phyloP scores from a whole-genome alignment of 345 rosid species.

The Viola odorata region DNA sequence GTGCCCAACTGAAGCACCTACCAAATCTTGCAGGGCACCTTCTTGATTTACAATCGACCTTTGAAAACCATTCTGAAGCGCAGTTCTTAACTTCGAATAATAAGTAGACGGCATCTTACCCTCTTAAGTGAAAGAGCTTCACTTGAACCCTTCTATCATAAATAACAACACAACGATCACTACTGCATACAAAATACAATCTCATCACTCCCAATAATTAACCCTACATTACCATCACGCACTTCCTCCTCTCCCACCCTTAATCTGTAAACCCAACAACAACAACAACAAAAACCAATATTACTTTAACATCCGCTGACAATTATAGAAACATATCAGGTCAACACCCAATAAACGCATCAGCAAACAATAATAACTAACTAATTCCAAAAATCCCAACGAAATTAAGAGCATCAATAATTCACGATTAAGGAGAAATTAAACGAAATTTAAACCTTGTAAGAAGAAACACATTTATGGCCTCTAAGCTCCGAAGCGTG shows the following conservation, averaged over 20 bases:
- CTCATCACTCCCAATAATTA: constrained; percentile 43
- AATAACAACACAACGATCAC: constrained; percentile 28
- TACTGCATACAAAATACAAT: constrained; percentile 24
- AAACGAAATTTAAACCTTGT: no score
- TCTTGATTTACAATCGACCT: constrained; percentile 34
- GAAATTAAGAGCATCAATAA: no score
- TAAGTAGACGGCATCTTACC: constrained; percentile 57
- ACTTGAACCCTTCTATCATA: constrained; percentile 17
- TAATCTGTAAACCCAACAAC: background rate
- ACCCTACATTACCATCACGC: constrained; percentile 4
- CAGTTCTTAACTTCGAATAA: constrained; percentile 44
- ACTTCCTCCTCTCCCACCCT: constrained; percentile 16
- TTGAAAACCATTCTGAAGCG: constrained; percentile 43
- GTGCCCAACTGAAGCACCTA: constrained; percentile 44
- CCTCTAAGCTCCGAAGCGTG: no score
- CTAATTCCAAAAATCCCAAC: no score
- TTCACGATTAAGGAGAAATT: no score
- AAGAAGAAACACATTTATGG: no score
- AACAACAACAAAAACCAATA: no score
- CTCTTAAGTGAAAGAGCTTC: constrained; percentile 25
- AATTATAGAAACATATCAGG: no score
- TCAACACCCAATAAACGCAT: no score
- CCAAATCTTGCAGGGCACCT: constrained; percentile 33
- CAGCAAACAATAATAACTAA: no score
- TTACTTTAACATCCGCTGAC: no score